These are phyloP conservation scores for Sherardia arvensis DNA, from an alignment of 257 asterid genomes.

Conservation along the genomic window DNA sequence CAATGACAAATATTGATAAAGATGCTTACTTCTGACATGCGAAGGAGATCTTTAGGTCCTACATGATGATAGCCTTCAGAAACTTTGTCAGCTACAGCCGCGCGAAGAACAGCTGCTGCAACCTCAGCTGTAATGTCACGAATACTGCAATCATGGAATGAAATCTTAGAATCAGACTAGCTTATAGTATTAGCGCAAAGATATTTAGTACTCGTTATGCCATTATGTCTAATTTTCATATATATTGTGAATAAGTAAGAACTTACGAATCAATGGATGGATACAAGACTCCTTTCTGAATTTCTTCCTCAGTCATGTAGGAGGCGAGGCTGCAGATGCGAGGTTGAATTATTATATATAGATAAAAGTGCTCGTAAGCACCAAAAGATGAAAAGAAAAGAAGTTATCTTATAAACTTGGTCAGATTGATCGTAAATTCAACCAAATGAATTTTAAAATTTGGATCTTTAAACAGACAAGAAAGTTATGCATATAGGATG, in stretches of 20 bases:
- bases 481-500: too few species aligned
- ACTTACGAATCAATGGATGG: slow-evolving; percentile 78
- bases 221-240: not conserved
- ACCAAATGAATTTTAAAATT: not conserved
- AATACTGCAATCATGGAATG: slow-evolving; percentile 42
- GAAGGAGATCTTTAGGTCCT: slow-evolving; percentile 61
- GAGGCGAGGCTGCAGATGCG: slow-evolving; percentile 79
- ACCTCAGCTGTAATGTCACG: slow-evolving; percentile 92
- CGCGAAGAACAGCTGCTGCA: slow-evolving; percentile 80
- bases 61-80: slow-evolving; percentile 84
- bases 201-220: not conserved
- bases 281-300: slow-evolving; percentile 59
- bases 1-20: not conserved
- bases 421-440: too few species aligned
- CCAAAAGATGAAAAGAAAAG: not conserved
- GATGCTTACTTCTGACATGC: slow-evolving; percentile 60
- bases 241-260: not conserved
- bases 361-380: not conserved
- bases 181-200: not conserved
- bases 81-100: slow-evolving; percentile 69
- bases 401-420: too few species aligned
- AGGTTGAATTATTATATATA: slow-evolving; percentile 4
- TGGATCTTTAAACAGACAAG: too few species aligned
- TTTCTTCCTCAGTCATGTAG: slow-evolving; percentile 80
- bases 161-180: slow-evolving; percentile 15